Evolutionary conservation across 192 early-diverging fungal species (phyloP).

Genomic region (Dispira parvispora): DNA sequence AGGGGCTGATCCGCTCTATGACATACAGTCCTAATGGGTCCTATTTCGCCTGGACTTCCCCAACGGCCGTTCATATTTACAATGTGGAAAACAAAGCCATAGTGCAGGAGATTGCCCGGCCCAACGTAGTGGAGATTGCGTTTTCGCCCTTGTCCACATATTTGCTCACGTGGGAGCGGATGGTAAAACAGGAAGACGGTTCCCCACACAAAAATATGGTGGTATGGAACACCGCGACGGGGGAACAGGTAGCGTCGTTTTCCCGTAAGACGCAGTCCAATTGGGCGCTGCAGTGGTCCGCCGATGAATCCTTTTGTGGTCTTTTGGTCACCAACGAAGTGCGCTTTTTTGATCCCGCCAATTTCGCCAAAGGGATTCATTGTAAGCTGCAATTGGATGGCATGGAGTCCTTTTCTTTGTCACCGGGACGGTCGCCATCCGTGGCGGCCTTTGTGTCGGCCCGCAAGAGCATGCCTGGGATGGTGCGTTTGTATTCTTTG

Average conservation of each 20-base stretch:
- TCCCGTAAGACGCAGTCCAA: conserved; percentile 63
- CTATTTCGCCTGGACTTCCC: conserved; percentile 45
- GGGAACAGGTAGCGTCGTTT: conserved; percentile 49
- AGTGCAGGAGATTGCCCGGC: conserved; percentile 40
- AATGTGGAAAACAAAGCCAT: conserved; percentile 43
- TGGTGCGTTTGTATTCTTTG: conserved; percentile 74
- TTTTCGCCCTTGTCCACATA: conserved; percentile 87
- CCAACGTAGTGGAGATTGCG: conserved; percentile 63
- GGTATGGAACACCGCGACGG: conserved; percentile 62
- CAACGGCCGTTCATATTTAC: conserved; percentile 44
- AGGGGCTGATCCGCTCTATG: conserved; percentile 30
- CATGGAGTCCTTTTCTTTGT: conserved; percentile 70
- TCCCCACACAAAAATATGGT: conserved; percentile 59
- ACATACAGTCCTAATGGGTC: conserved; percentile 61
- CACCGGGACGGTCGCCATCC: conserved; percentile 63
- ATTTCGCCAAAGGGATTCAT: conserved; percentile 33
- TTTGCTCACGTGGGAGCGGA: conserved; percentile 75
- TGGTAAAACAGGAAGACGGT: conserved; percentile 51
- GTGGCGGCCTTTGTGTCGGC: conserved; percentile 89
- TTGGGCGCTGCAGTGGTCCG: conserved; percentile 82
- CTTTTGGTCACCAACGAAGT: conserved; percentile 75
- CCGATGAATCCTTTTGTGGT: conserved; percentile 74
- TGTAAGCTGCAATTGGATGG: conserved; percentile 53
- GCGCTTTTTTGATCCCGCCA: conserved; percentile 64
- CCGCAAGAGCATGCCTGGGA: conserved; percentile 60